phyloP scores from a whole-genome alignment of 768 basidiomycete species.

The Chlorophyllum brunneum region DNA sequence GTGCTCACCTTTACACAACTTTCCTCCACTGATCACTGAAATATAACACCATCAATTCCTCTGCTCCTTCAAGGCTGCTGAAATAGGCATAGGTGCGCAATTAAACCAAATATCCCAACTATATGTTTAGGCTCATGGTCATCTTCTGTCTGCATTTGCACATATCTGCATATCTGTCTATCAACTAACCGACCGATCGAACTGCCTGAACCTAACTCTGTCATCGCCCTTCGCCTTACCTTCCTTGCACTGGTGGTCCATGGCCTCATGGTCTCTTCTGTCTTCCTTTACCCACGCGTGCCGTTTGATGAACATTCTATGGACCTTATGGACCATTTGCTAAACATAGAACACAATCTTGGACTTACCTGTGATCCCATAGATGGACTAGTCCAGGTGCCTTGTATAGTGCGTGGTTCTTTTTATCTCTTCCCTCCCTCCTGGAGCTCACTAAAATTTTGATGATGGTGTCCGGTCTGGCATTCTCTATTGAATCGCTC shows the following conservation, averaged over 20 bases:
- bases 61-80: slow-evolving; percentile 54
- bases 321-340: slow-evolving; percentile 4
- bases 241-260: slow-evolving; percentile 11
- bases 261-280: neutral
- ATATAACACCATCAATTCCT: neutral
- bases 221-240: neutral
- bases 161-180: neutral
- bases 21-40: neutral
- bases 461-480: too few species aligned
- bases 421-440: neutral
- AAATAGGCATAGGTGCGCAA: slow-evolving; percentile 79
- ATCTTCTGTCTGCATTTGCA: neutral
- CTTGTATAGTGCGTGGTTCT: slow-evolving; percentile 74
- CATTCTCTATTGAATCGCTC: too few species aligned
- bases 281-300: neutral
- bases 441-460: slow-evolving; percentile 4
- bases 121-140: neutral
- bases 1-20: neutral
- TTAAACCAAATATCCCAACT: slow-evolving; percentile 6
- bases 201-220: slow-evolving; percentile 1
- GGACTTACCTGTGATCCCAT: slow-evolving; percentile 94
- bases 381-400: slow-evolving; percentile 90
- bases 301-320: neutral
- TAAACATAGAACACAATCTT: slow-evolving; percentile 66
- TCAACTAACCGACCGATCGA: neutral